These are phyloP conservation scores for Astrocystis sublimbata DNA, from an alignment of 495 filamentous ascomycete genomes.

Conservation along the genomic window DNA sequence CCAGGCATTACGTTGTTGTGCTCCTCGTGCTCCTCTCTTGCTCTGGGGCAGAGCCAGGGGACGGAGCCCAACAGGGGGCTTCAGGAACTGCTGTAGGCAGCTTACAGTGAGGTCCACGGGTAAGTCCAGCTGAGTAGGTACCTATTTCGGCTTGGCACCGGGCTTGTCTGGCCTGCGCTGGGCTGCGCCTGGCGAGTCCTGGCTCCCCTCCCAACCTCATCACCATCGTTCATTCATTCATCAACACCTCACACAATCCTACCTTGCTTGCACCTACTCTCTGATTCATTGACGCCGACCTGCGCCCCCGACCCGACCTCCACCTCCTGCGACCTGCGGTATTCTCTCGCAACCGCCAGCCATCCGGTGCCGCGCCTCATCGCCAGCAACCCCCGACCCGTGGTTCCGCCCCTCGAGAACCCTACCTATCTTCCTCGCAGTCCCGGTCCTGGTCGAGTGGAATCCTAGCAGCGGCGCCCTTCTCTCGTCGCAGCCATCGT, in stretches of 20 bases:
- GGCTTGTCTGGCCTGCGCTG: too few species aligned
- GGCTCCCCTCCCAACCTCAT: conserved; percentile 23
- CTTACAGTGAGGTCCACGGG: too few species aligned
- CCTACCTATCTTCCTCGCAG: too few species aligned
- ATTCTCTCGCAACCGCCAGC: neutral
- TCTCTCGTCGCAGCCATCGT: conserved; percentile 5
- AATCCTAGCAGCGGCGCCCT: neutral
- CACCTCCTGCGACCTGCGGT: neutral
- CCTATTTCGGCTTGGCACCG: conserved; percentile 17
- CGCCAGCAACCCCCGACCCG: neutral
- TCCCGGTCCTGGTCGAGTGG: neutral
- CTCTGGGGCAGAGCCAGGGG: too few species aligned
- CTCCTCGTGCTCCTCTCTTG: too few species aligned
- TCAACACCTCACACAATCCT: too few species aligned
- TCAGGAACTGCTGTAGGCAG: too few species aligned
- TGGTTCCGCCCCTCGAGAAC: neutral
- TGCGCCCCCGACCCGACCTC: neutral
- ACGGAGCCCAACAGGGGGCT: too few species aligned
- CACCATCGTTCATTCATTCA: conserved; percentile 8
- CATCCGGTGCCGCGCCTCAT: neutral
- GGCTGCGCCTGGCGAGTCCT: too few species aligned
- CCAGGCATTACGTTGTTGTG: conserved; percentile 20
- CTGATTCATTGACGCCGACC: conserved; percentile 3
- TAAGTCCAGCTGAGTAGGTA: too few species aligned
- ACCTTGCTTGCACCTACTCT: neutral